Evolutionary conservation across 139 green algal genomes (phyloP).

Genomic region (Chlorella sp.): DNA sequence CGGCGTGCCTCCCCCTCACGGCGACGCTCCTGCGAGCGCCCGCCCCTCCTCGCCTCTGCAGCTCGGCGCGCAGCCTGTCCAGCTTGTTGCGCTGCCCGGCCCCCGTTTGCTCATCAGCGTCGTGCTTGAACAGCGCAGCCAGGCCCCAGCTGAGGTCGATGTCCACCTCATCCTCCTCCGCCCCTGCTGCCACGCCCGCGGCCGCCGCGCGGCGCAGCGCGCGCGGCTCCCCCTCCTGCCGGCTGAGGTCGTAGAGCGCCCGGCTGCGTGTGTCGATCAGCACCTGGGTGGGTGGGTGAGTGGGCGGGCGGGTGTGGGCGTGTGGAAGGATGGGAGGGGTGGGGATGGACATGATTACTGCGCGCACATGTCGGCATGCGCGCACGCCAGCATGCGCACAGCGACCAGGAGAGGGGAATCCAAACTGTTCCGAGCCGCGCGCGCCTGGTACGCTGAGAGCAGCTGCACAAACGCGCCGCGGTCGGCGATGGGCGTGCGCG

Average conservation of each 20-base stretch:
- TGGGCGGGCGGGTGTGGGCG: too few species aligned
- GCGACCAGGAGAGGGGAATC: too few species aligned
- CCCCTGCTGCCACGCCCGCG: not conserved
- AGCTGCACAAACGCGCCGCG: slow-evolving; percentile 22
- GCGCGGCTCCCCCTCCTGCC: not conserved
- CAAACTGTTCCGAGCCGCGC: too few species aligned
- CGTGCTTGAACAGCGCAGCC: slow-evolving; percentile 6
- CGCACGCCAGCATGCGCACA: too few species aligned
- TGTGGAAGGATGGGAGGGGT: not conserved
- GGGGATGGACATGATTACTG: not conserved
- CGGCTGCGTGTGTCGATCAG: slow-evolving; percentile 22
- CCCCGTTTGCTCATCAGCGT: not conserved
- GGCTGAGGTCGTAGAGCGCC: slow-evolving; percentile 45
- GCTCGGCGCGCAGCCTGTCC: slow-evolving; percentile 33
- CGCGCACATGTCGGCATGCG: too few species aligned
- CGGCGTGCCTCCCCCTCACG: not conserved
- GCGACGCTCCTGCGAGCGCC: not conserved
- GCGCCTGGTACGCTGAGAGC: slow-evolving; percentile 35
- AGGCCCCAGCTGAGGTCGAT: slow-evolving; percentile 23
- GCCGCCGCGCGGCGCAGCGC: slow-evolving; percentile 14
- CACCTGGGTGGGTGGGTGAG: slow-evolving; percentile 34
- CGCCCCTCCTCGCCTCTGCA: not conserved
- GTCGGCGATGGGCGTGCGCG: not conserved
- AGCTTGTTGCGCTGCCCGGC: not conserved
- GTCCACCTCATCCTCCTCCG: not conserved